These are phyloP conservation scores for Grosmannia serpens DNA, from an alignment of 2,329 filamentous ascomycete species.

Conservation along the genomic window DNA sequence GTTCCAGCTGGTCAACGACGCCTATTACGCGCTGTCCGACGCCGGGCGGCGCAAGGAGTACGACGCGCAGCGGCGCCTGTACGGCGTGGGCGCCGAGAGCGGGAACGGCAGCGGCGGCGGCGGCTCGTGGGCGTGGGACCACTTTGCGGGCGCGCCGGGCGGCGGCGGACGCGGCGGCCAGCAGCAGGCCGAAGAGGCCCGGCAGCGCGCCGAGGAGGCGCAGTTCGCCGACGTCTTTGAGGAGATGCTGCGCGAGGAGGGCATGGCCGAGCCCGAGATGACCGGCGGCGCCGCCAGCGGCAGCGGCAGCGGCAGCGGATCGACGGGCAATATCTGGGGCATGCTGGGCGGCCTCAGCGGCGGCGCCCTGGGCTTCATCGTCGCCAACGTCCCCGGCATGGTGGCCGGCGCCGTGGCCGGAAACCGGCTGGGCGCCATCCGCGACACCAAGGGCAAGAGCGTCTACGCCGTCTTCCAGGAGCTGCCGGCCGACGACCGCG, in stretches of 20 bases:
- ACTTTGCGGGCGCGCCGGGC: constrained; percentile 26
- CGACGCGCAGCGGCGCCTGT: constrained; percentile 57
- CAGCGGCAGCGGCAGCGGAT: constrained; percentile 30
- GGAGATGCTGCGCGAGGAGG: constrained; percentile 79
- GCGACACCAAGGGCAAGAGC: constrained; percentile 87
- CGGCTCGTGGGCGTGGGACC: constrained; percentile 65
- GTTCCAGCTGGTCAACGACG: constrained; percentile 33
- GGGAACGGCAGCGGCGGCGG: constrained; percentile 13
- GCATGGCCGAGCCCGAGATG: constrained; percentile 57
- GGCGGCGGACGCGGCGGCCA: constrained; percentile 18
- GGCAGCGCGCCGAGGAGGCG: constrained; percentile 51
- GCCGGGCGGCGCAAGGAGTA: constrained; percentile 67
- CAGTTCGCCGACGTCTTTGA: constrained; percentile 87
- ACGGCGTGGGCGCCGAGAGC: constrained; percentile 29
- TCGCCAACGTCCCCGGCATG: constrained; percentile 82
- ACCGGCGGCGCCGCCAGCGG: no score
- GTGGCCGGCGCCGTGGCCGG: constrained; percentile 86
- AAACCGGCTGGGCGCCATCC: constrained; percentile 78
- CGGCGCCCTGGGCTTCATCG: constrained; percentile 85
- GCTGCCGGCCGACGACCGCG: constrained; percentile 70
- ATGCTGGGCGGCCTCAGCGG: constrained; percentile 77
- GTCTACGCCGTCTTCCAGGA: constrained; percentile 89
- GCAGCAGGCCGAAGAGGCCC: constrained; percentile 21
- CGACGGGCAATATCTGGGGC: constrained; percentile 72
- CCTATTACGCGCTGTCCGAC: constrained; percentile 58